These are phyloP conservation scores for Schizonepeta tenuifolia DNA, from an alignment of 257 asterid species.

Conservation along the genomic window DNA sequence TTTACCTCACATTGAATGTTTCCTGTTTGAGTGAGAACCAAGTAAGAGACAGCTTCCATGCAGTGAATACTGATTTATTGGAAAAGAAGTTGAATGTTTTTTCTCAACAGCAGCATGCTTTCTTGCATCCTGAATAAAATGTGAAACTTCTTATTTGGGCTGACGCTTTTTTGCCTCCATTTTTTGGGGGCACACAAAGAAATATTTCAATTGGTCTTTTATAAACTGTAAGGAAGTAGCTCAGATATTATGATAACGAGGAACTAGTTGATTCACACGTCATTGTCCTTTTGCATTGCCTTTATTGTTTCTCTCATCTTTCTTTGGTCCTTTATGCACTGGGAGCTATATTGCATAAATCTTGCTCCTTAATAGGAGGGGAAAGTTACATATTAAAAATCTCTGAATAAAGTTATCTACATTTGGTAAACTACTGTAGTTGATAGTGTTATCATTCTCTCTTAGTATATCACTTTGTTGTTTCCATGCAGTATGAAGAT, in stretches of 20 bases:
- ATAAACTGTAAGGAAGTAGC: background rate
- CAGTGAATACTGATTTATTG: background rate
- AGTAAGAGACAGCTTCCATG: no score
- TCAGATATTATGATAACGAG: background rate
- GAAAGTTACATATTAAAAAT: background rate
- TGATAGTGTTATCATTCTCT: conserved; percentile 10
- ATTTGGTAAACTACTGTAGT: background rate
- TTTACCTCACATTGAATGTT: no score
- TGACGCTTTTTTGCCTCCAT: background rate
- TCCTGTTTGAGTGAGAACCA: no score
- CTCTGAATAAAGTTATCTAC: background rate
- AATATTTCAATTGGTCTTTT: background rate
- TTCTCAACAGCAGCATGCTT: background rate
- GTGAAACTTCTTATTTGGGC: background rate
- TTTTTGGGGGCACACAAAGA: background rate
- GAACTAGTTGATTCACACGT: background rate
- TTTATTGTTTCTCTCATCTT: background rate
- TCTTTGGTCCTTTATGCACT: background rate
- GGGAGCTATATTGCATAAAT: conserved; percentile 12
- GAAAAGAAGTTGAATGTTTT: background rate
- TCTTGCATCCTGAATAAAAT: background rate
- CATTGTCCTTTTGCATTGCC: background rate
- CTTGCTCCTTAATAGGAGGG: background rate
- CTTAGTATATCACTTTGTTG: background rate
- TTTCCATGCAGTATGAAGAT: conserved; percentile 60